Evolutionary conservation across 2,329 filamentous ascomycete species (phyloP).

Genomic region (Scytalidium sp.): DNA sequence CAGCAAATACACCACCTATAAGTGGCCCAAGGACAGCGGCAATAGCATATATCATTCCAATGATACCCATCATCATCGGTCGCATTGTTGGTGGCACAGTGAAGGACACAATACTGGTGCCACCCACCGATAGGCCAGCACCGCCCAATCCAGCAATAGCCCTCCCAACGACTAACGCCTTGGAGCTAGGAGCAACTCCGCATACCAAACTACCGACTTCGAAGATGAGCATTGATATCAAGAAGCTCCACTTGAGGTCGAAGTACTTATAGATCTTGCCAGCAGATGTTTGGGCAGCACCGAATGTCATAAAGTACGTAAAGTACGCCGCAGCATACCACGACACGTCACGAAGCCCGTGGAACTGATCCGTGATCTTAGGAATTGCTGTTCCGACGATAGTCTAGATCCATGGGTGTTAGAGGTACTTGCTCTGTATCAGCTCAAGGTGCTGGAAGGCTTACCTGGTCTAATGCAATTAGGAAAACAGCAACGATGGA

Average conservation of each 20-base stretch:
- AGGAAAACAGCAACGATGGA: background rate
- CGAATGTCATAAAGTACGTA: conserved; percentile 2
- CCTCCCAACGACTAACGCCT: conserved; percentile 29
- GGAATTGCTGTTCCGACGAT: conserved; percentile 50
- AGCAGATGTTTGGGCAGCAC: background rate
- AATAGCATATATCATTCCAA: conserved; percentile 23
- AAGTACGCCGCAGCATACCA: conserved; percentile 1
- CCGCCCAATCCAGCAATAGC: conserved; percentile 28
- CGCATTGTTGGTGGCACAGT: conserved; percentile 22
- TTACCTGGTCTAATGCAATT: background rate
- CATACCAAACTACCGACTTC: conserved; percentile 29
- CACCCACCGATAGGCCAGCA: conserved; percentile 31
- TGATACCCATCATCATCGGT: conserved; percentile 26
- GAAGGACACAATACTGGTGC: conserved; percentile 39
- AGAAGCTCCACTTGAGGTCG: conserved; percentile 20
- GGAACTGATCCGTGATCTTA: conserved; percentile 31
- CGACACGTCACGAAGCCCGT: conserved; percentile 40
- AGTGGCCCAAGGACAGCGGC: conserved; percentile 24
- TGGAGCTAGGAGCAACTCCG: conserved; percentile 26
- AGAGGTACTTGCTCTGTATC: background rate
- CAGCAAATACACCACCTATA: conserved; percentile 26
- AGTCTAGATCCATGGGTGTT: conserved; percentile 17
- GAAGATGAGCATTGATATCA: conserved; percentile 25
- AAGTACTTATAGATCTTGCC: conserved; percentile 15
- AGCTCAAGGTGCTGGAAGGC: background rate